These are phyloP conservation scores for Macrocybe gigantea DNA, from an alignment of 768 basidiomycete genomes.

Conservation along the genomic window DNA sequence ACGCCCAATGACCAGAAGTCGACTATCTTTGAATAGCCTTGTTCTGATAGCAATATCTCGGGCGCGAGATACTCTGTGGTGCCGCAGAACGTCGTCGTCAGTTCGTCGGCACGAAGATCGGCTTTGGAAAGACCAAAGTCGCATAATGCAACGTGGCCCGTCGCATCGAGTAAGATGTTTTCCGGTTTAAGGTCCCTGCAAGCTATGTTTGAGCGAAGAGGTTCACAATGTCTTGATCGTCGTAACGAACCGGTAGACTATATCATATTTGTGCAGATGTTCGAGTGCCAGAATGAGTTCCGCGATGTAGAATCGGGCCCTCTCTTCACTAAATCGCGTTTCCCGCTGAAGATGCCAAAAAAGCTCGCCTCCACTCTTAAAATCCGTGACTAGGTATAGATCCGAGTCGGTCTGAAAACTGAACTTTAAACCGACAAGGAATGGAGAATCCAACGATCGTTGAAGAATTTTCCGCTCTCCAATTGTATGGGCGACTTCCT, in stretches of 20 bases:
- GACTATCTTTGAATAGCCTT: slow-evolving; percentile 96
- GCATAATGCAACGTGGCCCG: slow-evolving; percentile 96
- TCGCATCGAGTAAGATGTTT: slow-evolving; percentile 96
- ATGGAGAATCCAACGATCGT: slow-evolving; percentile 86
- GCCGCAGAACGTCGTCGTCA: slow-evolving; percentile 99
- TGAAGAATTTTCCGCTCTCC: slow-evolving; percentile 99
- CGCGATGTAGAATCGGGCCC: slow-evolving; percentile 94
- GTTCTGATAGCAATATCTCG: slow-evolving; percentile 96
- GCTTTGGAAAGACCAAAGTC: slow-evolving; percentile 98
- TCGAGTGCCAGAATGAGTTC: slow-evolving; percentile 93
- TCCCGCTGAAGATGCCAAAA: slow-evolving; percentile 99
- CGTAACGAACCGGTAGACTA: slow-evolving; percentile 76
- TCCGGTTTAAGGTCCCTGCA: slow-evolving; percentile 93
- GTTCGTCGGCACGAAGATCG: slow-evolving; percentile 85
- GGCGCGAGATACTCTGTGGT: slow-evolving; percentile 99
- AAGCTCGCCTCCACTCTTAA: slow-evolving; percentile 96
- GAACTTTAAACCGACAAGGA: slow-evolving; percentile 98
- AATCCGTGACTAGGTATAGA: slow-evolving; percentile 95
- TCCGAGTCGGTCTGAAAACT: slow-evolving; percentile 96
- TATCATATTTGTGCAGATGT: slow-evolving; percentile 96
- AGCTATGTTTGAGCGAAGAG: slow-evolving; percentile 1
- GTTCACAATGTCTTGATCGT: slow-evolving; percentile 6
- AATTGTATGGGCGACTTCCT: slow-evolving; percentile 98
- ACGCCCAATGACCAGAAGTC: slow-evolving; percentile 99
- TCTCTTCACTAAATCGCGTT: slow-evolving; percentile 87